phyloP scores from a whole-genome alignment of 2,329 filamentous ascomycete species.

The Talaromyces sp. region DNA sequence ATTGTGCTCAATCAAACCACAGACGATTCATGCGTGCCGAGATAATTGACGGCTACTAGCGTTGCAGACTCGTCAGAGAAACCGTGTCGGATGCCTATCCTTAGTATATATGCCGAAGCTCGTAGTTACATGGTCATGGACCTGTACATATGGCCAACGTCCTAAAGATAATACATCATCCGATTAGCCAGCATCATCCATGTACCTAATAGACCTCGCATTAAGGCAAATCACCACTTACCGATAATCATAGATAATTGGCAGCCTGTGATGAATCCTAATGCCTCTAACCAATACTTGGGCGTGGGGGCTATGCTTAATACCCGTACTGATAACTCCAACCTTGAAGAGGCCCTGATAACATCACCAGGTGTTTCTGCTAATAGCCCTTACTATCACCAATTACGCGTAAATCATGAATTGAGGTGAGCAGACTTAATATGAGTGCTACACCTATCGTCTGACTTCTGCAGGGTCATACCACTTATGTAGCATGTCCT shows the following conservation, averaged over 20 bases:
- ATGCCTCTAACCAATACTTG: not conserved
- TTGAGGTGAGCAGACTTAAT: not conserved
- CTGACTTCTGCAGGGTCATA: not conserved
- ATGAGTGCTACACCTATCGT: not conserved
- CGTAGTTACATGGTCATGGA: not conserved
- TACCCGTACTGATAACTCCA: not conserved
- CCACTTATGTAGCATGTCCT: not conserved
- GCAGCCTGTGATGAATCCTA: not conserved
- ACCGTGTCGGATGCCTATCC: not conserved
- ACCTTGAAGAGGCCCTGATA: not conserved
- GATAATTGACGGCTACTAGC: not conserved
- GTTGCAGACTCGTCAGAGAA: not conserved
- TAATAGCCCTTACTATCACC: not conserved
- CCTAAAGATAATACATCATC: not conserved
- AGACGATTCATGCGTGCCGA: not conserved
- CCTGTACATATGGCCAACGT: not conserved
- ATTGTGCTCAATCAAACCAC: not conserved
- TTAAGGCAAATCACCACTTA: not conserved
- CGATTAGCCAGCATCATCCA: not conserved
- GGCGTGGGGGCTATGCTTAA: not conserved
- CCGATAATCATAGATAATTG: not conserved
- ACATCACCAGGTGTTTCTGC: not conserved
- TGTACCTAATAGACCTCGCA: not conserved
- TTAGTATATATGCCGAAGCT: not conserved
- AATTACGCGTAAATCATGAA: not conserved